Evolutionary conservation across 768 basidiomycete genomes (phyloP).

Genomic region (Vishniacozyma victoriae): DNA sequence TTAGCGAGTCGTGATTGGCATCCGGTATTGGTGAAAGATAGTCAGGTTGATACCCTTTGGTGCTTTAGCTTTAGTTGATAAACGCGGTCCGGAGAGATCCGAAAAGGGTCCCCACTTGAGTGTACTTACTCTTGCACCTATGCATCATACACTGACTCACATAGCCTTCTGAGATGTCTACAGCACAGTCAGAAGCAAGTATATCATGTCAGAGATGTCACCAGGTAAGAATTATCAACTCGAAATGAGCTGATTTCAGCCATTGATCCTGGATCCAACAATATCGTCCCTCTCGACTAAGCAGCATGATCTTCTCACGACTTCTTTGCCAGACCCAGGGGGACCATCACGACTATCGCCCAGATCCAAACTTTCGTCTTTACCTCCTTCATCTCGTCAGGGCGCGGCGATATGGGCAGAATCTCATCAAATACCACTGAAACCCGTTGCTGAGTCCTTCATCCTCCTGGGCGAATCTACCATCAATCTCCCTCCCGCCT

Average conservation of each 20-base stretch:
- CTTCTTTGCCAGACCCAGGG: conserved; percentile 55
- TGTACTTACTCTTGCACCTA: too few relatives aligned
- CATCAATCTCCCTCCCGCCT: conserved; percentile 65
- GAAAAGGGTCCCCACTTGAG: too few relatives aligned
- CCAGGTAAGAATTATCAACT: conserved; percentile 22
- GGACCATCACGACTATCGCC: conserved; percentile 46
- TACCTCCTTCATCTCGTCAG: conserved; percentile 49
- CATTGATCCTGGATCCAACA: conserved; percentile 88
- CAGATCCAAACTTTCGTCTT: conserved; percentile 43
- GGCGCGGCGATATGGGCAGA: conserved; percentile 27
- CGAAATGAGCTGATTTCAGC: conserved; percentile 47
- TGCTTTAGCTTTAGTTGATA: too few relatives aligned
- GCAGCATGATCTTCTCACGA: conserved; percentile 77
- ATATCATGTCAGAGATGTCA: conserved; percentile 30
- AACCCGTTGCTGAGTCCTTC: conserved; percentile 23
- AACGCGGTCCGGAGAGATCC: too few relatives aligned
- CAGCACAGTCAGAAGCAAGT: too few relatives aligned
- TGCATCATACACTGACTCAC: too few relatives aligned
- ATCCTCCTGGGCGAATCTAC: conserved; percentile 39
- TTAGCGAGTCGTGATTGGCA: too few relatives aligned
- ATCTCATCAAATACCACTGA: neutral
- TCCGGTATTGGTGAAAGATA: too few relatives aligned
- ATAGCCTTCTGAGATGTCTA: too few relatives aligned
- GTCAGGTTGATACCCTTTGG: too few relatives aligned
- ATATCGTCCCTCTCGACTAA: conserved; percentile 77